Percentiles rank a stretch among this genome's conserved stretches.
phyloP scores from a whole-genome alignment of 1,284 basidiomycete species.

The Omphalotus olearius region DNA sequence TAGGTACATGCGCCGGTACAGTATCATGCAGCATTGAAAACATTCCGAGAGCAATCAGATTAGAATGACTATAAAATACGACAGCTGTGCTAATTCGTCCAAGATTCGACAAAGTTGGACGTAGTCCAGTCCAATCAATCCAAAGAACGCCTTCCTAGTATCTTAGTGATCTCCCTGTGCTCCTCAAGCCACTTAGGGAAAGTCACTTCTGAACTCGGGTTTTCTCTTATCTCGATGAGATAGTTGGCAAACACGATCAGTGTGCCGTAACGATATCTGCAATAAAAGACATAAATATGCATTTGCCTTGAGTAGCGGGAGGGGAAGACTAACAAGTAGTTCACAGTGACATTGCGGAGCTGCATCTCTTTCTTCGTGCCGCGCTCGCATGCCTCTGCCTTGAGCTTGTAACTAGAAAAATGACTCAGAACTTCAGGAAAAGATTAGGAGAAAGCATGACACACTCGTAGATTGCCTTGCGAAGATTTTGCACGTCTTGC shows the following conservation, averaged over 20 bases:
- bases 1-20: too few species aligned
- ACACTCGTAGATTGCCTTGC: constrained; percentile 90
- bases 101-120: too few species aligned
- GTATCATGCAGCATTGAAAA: too few species aligned
- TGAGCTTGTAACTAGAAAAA: constrained; percentile 78
- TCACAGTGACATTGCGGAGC: constrained; percentile 72
- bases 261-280: constrained; percentile 82
- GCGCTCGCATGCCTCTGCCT: constrained; percentile 79
- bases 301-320: neutral
- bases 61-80: too few species aligned
- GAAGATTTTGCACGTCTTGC: constrained; percentile 92
- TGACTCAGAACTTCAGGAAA: constrained; percentile 4
- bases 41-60: too few species aligned
- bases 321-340: constrained; percentile 67
- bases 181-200: constrained; percentile 85
- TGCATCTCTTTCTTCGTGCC: constrained; percentile 75
- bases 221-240: constrained; percentile 74
- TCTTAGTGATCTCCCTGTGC: constrained; percentile 79
- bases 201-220: constrained; percentile 37
- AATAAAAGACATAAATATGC: constrained; percentile 3
- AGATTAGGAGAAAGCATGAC: constrained; percentile 18
- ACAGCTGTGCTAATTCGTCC: too few species aligned
- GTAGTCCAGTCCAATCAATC: constrained; percentile 39
- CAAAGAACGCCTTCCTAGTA: constrained; percentile 70
- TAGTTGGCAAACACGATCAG: constrained; percentile 96